Evolutionary conservation across 495 filamentous ascomycete genomes (phyloP), one percentile per base, ranked within the genome.

Genomic region (Podospora didyma): DNA sequence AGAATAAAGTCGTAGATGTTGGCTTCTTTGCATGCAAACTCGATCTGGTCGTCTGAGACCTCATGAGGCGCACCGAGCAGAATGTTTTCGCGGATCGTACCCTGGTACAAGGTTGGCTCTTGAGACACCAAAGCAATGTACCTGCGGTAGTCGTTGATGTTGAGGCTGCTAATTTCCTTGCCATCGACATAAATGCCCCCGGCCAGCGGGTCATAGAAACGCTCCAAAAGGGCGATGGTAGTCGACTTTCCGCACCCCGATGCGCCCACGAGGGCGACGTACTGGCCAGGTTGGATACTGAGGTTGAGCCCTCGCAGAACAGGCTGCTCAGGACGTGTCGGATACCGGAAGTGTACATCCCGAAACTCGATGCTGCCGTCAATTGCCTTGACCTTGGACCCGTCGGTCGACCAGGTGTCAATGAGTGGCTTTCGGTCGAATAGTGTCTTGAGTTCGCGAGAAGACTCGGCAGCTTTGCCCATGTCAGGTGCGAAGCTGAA

Each of bases 231-330:
- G 0, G 82, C 82, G 14, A 90, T 81, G n/a, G 87, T 77, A 2
- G 85, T 90, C 0, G 81, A 85, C 66, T 94, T 94, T 20, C 89
- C 89, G 54, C 85, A 90, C 7, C 89, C 89, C 0, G 80, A 85
- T 0, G 86, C 75, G 7, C 89, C 89, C 3, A 92, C 89, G 24
- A 94, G 76, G 1, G 86, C 89, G 11, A 81, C 82, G 59, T 83
- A 88, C 54, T 87, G 80, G 7, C 89, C 89, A 23, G 82, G 80
- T 42, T 80, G 69, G 56, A 93, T 85, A 12, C 69, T 77, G 34
- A 89, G 60, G 52, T 76, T 81, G 34, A 85, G 65, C 20, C 76
- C 75, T 3, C 67, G 66, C 48, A 89, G 82, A 1, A 87, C 74
- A 0, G 77, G 75, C 21, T 77, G 65, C 34, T 83, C 72, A 1